Evolutionary conservation across 1,139 yeast genomes (phyloP).

Genomic region (Lodderomyces theae): DNA sequence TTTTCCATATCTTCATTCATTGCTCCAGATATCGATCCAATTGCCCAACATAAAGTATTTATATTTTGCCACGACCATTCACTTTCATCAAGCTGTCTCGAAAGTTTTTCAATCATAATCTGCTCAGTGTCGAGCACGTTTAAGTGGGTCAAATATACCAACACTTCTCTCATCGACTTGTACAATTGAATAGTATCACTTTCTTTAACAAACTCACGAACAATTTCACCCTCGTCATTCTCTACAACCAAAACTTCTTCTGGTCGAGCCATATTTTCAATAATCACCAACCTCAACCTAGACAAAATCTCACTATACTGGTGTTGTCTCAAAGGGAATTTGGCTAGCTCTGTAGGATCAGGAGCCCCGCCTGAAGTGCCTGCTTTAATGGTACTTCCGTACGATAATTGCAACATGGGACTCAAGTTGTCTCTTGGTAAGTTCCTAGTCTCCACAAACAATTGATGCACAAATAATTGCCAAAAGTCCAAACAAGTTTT

Average conservation of each 20-base stretch:
- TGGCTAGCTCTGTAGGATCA: slow-evolving; percentile 73
- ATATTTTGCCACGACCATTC: slow-evolving; percentile 99
- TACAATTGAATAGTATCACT: slow-evolving; percentile 94
- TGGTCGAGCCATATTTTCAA: slow-evolving; percentile 97
- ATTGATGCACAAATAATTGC: slow-evolving; percentile 75
- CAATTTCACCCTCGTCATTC: slow-evolving; percentile 98
- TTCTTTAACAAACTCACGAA: slow-evolving; percentile 94
- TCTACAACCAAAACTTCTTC: slow-evolving; percentile 96
- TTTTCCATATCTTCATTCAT: slow-evolving; percentile 99
- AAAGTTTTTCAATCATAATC: slow-evolving; percentile 88
- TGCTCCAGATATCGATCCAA: slow-evolving; percentile 97
- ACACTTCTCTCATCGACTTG: slow-evolving; percentile 92
- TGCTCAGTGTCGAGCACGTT: slow-evolving; percentile 92
- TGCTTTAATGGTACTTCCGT: slow-evolving; percentile 47
- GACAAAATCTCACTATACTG: slow-evolving; percentile 73
- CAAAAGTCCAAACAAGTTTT: slow-evolving; percentile 95
- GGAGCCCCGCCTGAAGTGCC: slow-evolving; percentile 74
- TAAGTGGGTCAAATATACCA: slow-evolving; percentile 91
- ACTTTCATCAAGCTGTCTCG: slow-evolving; percentile 89
- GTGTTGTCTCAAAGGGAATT: slow-evolving; percentile 83
- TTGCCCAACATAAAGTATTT: slow-evolving; percentile 98
- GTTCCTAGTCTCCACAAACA: slow-evolving; percentile 82
- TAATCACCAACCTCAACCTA: slow-evolving; percentile 81
- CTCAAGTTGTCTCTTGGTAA: slow-evolving; percentile 69
- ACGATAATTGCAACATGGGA: slow-evolving; percentile 72